These are phyloP conservation scores for Tripterygium wilfordii DNA, from an alignment of 177 flowering plant species.

Conservation along the genomic window DNA sequence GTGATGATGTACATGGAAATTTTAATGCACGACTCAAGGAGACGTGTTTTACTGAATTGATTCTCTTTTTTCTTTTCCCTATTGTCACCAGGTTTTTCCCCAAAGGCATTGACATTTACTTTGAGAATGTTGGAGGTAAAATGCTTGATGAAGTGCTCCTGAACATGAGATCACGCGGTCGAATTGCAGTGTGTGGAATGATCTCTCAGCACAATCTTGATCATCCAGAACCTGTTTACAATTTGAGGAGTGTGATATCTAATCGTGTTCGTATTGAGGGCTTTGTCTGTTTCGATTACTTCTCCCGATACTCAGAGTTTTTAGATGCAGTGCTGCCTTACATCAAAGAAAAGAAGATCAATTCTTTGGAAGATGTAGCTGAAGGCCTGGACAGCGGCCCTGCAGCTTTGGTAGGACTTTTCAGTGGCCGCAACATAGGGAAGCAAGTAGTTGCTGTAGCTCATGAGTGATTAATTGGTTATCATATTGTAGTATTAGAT, in stretches of 20 bases:
- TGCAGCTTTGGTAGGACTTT: slow-evolving; percentile 7
- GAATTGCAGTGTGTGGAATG: no score
- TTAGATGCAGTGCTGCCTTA: slow-evolving; percentile 1
- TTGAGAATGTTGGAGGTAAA: no score
- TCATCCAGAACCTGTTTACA: slow-evolving; percentile 10
- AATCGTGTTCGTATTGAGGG: background rate
- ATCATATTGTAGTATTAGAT: no score
- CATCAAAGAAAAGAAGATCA: slow-evolving; percentile 7
- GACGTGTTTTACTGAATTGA: no score
- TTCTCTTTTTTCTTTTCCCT: no score
- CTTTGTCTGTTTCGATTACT: background rate
- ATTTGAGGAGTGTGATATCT: background rate
- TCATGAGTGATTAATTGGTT: slow-evolving; percentile 1
- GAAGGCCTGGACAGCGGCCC: slow-evolving; percentile 8
- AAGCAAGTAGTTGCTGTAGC: slow-evolving; percentile 8
- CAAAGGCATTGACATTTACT: no score
- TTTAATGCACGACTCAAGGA: no score
- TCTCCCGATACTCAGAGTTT: background rate
- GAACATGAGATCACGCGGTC: no score
- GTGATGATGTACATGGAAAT: no score
- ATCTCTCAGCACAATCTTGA: slow-evolving; percentile 19
- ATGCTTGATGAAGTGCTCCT: no score
- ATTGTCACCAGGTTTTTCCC: slow-evolving; percentile 18
- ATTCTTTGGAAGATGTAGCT: slow-evolving; percentile 5
- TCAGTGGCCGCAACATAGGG: slow-evolving; percentile 5